Conservation (phyloP, 192 early-diverging fungal species). For the Backusella westeae region DNA sequence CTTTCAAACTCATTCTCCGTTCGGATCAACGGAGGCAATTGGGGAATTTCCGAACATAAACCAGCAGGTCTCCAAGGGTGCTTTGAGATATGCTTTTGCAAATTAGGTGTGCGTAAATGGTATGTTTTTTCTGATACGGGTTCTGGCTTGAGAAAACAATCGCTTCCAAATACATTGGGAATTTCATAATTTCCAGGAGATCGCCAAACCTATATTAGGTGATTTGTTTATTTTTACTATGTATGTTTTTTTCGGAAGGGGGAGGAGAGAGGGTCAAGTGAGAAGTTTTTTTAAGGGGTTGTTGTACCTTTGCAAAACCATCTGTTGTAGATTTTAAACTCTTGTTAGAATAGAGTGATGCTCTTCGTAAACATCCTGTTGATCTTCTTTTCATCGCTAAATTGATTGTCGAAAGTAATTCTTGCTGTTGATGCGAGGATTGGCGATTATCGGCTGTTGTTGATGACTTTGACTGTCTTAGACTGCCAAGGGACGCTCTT, state of each 20-base stretch:
- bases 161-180: constrained; percentile 28
- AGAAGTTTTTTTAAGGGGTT: constrained; percentile 5
- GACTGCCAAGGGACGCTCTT: constrained; percentile 24
- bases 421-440: not conserved
- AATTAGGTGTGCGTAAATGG: constrained; percentile 19
- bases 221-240: not conserved
- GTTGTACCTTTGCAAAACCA: not conserved
- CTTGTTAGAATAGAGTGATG: constrained; percentile 12
- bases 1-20: constrained; percentile 33
- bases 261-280: not conserved
- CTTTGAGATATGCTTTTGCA: constrained; percentile 28
- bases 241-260: not conserved
- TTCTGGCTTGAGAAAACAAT: constrained; percentile 31
- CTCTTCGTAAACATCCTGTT: constrained; percentile 27
- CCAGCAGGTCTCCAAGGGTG: constrained; percentile 33
- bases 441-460: constrained; percentile 23
- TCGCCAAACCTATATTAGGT: constrained; percentile 20
- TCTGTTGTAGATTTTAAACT: constrained; percentile 6
- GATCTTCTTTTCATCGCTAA: constrained; percentile 30
- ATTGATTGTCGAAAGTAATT: not conserved
- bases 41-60: constrained; percentile 22
- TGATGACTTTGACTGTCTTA: constrained; percentile 30
- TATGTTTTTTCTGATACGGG: constrained; percentile 18
- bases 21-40: constrained; percentile 29
- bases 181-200: constrained; percentile 28